Conservation (phyloP, 306 rosid genomes). For the Herpetospermum pedunculosum region DNA sequence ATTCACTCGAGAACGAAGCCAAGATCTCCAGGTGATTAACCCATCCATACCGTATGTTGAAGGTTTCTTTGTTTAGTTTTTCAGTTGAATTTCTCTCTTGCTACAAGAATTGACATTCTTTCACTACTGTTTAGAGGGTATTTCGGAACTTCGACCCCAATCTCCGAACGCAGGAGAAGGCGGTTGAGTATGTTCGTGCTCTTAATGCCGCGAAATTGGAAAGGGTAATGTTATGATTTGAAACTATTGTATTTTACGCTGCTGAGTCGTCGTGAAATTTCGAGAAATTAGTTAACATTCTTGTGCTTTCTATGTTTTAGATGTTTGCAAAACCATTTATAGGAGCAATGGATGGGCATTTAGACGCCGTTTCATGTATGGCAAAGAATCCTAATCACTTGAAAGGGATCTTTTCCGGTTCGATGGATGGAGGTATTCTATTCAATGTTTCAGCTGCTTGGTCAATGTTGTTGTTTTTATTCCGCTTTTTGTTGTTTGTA, state of each 20-base stretch:
- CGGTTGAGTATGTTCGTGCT: conserved; percentile 84
- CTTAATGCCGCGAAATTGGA: conserved; percentile 83
- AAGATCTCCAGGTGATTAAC: conserved; percentile 69
- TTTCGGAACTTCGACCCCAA: conserved; percentile 76
- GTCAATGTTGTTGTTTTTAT: not conserved
- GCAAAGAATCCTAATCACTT: conserved; percentile 73
- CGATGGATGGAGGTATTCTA: conserved; percentile 91
- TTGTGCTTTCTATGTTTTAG: conserved; percentile 22
- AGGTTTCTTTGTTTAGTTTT: not conserved
- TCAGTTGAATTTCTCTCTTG: not conserved
- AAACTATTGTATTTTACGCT: not conserved
- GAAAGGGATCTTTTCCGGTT: conserved; percentile 77
- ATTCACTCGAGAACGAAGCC: conserved; percentile 81
- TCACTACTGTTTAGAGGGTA: conserved; percentile 44
- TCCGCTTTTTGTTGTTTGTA: not conserved
- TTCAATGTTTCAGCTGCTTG: not conserved
- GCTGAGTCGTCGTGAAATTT: not conserved
- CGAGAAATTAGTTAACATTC: not conserved
- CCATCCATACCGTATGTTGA: not conserved
- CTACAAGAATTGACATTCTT: not conserved
- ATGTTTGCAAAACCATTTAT: conserved; percentile 88
- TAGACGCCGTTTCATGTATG: conserved; percentile 79
- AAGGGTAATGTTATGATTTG: conserved; percentile 29
- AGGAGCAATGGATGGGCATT: conserved; percentile 94
- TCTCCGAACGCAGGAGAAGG: conserved; percentile 80